Evolutionary conservation across 805 yeast genomes (phyloP), one percentile per base, ranked within the genome.

Genomic region (Wilhelminamyces savonicus): DNA sequence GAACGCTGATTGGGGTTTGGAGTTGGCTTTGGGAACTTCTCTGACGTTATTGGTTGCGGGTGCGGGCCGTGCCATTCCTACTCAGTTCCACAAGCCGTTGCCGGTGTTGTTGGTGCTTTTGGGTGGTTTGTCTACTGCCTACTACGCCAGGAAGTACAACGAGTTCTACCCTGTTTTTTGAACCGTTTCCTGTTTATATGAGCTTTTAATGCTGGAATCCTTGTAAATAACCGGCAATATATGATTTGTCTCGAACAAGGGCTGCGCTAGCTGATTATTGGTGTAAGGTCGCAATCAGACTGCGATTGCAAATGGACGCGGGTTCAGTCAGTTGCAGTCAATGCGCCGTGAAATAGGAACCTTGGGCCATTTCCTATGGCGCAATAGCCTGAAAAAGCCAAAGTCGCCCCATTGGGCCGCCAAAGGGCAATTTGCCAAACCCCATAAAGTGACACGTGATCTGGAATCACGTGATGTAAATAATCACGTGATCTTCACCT

Each of bases 1-100:
- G 31, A 83, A 85, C 51, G 77, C 75, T 37, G 87, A 83, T 49
- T 74, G 74, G 57, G 96, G 96, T 25, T 67, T 88, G 40, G 88
- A 83, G 51, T 52, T 82, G 12, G 95, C 95, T 0, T 59, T 87
- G 32, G 81, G 77, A 9, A 72, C 88, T 2, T 79, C 94, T 4
- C 43, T 76, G 2, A 47, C 82, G 12, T 68, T 88, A 43, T 54
- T 81, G 8, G 69, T 70, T 23, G 88, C 90, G 7, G 87, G 94
- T 17, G 42, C 81, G n/a, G 72, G 76, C 20, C 72, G 97, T 48
- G 76, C 85, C 7, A 37, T 74, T 31, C 74, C 76, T 21, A 66
- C 76, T 7, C 49, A 58, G 4, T 76, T 79, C 55, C 66, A 63
- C 39, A 82, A 82, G 50, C 90, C 94, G 0, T 73, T 88, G 33